Percentiles rank a stretch among this genome's conserved stretches.
Conservation (phyloP, 2,329 filamentous ascomycete genomes). For the Sporothrix brunneoviolacea region DNA sequence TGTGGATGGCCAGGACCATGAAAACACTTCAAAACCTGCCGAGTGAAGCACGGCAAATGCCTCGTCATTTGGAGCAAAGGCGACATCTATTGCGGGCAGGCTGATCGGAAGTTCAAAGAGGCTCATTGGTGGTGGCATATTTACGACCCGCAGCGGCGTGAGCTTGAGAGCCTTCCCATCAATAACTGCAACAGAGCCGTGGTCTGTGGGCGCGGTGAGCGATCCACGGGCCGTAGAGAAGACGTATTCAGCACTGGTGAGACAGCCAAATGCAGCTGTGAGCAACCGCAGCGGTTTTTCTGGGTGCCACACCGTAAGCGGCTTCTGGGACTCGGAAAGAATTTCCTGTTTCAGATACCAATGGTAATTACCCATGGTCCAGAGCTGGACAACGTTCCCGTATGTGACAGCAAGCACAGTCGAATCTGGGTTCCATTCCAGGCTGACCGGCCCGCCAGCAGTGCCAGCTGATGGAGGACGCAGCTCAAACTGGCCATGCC, state of each 20-base stretch:
- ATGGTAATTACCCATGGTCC: slow-evolving; percentile 96
- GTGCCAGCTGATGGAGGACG: slow-evolving; percentile 32
- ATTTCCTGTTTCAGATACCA: slow-evolving; percentile 97
- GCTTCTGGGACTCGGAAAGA: slow-evolving; percentile 29
- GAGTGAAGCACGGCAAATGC: slow-evolving; percentile 67
- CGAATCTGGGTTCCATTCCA: slow-evolving; percentile 90
- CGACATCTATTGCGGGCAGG: slow-evolving; percentile 64
- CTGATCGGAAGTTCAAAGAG: slow-evolving; percentile 63
- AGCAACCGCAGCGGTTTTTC: slow-evolving; percentile 71
- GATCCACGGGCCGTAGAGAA: slow-evolving; percentile 65
- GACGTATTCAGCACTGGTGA: slow-evolving; percentile 60
- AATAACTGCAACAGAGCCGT: slow-evolving; percentile 73
- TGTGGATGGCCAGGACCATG: slow-evolving; percentile 61
- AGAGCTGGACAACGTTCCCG: slow-evolving; percentile 72
- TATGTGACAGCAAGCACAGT: slow-evolving; percentile 80
- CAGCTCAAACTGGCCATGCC: slow-evolving; percentile 91
- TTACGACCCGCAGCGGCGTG: slow-evolving; percentile 76
- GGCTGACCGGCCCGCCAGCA: slow-evolving; percentile 45
- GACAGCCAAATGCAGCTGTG: slow-evolving; percentile 39
- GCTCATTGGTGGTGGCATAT: slow-evolving; percentile 89
- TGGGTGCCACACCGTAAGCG: slow-evolving; percentile 66
- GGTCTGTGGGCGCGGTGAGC: slow-evolving; percentile 63
- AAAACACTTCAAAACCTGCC: slow-evolving; percentile 59
- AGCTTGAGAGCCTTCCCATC: slow-evolving; percentile 76
- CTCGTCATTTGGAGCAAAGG: slow-evolving; percentile 59